A percentile compares a stretch with the other conserved stretches of the same genome.
phyloP scores from a whole-genome alignment of 2,329 filamentous ascomycete genomes.

The Lasiodiplodia citricola region DNA sequence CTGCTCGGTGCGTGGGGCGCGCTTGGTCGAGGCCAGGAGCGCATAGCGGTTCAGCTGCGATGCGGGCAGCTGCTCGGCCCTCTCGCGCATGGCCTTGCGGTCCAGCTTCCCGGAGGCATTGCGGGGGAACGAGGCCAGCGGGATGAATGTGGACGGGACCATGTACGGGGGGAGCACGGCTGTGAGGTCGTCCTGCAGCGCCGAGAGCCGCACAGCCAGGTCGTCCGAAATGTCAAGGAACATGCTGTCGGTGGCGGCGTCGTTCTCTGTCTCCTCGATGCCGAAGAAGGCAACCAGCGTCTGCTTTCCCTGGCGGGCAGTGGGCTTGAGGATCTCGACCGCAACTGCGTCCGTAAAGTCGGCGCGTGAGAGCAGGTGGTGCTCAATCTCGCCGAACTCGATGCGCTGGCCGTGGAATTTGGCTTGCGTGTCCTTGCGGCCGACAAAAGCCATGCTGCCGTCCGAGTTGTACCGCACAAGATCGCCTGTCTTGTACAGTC shows the following conservation, averaged over 20 bases:
- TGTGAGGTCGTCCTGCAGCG: slow-evolving; percentile 20
- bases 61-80: slow-evolving; percentile 40
- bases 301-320: slow-evolving; percentile 14
- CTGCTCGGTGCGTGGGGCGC: slow-evolving; percentile 55
- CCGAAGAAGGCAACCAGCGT: slow-evolving; percentile 53
- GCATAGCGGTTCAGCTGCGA: slow-evolving; percentile 30
- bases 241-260: slow-evolving; percentile 31
- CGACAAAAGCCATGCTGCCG: slow-evolving; percentile 43
- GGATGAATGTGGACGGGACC: slow-evolving; percentile 48
- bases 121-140: slow-evolving; percentile 41
- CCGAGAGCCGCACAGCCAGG: neutral
- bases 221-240: slow-evolving; percentile 2
- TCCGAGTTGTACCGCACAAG: slow-evolving; percentile 38
- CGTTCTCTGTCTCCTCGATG: slow-evolving; percentile 37
- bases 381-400: slow-evolving; percentile 18
- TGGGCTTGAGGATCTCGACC: slow-evolving; percentile 42
- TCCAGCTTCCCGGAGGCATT: slow-evolving; percentile 46
- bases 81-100: slow-evolving; percentile 19
- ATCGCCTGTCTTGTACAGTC: slow-evolving; percentile 19
- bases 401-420: slow-evolving; percentile 3
- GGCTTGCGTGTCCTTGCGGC: slow-evolving; percentile 38
- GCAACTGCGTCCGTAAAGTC: neutral
- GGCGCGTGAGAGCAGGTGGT: slow-evolving; percentile 3
- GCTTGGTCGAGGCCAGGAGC: slow-evolving; percentile 37
- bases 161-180: slow-evolving; percentile 43